phyloP scores from a whole-genome alignment of 495 filamentous ascomycete species.

The Podospora fimiseda region DNA sequence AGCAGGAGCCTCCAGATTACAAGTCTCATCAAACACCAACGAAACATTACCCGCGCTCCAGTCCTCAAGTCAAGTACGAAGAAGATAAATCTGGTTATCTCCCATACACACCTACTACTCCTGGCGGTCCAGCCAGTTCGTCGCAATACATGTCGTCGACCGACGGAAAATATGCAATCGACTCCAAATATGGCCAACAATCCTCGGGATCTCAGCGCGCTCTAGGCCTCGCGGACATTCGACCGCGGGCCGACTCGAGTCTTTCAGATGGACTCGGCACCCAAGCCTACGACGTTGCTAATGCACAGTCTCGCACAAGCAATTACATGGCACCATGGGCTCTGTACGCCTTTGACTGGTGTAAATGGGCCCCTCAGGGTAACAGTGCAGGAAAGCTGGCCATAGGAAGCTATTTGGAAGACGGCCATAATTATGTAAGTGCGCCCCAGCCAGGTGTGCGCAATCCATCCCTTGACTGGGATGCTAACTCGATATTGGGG shows the following conservation, averaged over 20 bases:
- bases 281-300: constrained; percentile 47
- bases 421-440: constrained; percentile 93
- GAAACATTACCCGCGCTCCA: constrained; percentile 83
- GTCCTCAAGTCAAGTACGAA: constrained; percentile 62
- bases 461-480: not conserved
- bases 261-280: constrained; percentile 59
- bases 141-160: constrained; percentile 63
- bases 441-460: no score
- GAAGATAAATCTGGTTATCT: constrained; percentile 51
- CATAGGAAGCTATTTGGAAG: constrained; percentile 91
- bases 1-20: constrained; percentile 57
- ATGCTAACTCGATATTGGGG: not conserved
- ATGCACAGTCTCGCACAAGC: constrained; percentile 50
- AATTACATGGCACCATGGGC: constrained; percentile 95
- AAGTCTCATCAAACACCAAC: constrained; percentile 46
- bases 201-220: constrained; percentile 66
- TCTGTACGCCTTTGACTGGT: constrained; percentile 97
- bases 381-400: constrained; percentile 85
- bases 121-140: constrained; percentile 47
- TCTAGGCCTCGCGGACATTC: constrained; percentile 83
- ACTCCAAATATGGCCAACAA: no score
- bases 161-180: constrained; percentile 57
- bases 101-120: constrained; percentile 59
- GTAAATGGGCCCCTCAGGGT: constrained; percentile 86
- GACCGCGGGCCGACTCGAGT: constrained; percentile 68